Evolutionary conservation across 169 alveolate species (phyloP), one percentile per base, ranked within the genome.

Genomic region (Plasmodium falciparum): DNA sequence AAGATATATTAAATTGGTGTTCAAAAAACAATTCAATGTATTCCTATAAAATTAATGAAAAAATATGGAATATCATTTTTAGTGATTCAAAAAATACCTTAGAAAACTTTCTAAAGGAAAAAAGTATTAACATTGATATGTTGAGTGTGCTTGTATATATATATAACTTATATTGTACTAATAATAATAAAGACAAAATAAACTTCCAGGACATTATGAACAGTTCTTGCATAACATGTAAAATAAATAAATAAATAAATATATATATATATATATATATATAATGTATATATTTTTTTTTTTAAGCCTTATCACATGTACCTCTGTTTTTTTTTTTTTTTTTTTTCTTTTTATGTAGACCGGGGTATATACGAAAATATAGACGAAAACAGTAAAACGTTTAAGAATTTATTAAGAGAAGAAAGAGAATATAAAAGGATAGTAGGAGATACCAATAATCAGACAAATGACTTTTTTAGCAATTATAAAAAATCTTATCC

Each of bases 301-400:
- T 33, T 26, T 0, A 26, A 26, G 29, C 29, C 29, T 26, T 26
- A 26, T 26, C 7, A 39, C 20, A 13, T 26, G 39, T 29, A 7
- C 4, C 12, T 29, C 7, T 69, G 13, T 72, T 72, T 26, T 0
- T 75, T 61, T 47, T 50, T 7, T 47, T 50, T 7, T 70, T 17
- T 47, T 15, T 70, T 70, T 70, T 52, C 11, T 26, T 24, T 11
- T 45, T 71, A 58, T 78, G 5, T 45, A 78, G 90, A 78, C 71
- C 47, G 90, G 17, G 90, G 90, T 5, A 78, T 78, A 52, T 78
- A 78, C n/a, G 90, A 78, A 65, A 78, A 78, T 29, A 67, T 78
- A 43, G 54, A 78, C 61, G 3, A 66, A 54, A 67, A 78, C 26
- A 78, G 90, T 33, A 39, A 66, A 58, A 50, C 90, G 15, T 78